phyloP scores from a whole-genome alignment of 345 rosid species.

The Raphanus sativus region DNA sequence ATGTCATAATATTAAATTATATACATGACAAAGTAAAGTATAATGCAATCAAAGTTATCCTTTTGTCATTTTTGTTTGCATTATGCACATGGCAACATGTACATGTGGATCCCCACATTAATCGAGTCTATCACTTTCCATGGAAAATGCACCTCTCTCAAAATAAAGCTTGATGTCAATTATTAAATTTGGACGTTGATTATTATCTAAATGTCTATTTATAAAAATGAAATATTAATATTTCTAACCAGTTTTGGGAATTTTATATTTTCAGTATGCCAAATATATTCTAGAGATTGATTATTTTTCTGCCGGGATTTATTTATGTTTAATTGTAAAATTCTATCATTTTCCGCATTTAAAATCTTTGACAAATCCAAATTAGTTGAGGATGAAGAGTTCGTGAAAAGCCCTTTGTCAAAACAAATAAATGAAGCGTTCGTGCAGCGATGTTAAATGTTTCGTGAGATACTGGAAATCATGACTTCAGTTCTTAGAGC shows the following conservation, averaged over 20 bases:
- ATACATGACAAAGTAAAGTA: conserved; percentile 13
- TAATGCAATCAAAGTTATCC: conserved; percentile 14
- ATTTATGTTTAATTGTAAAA: not conserved
- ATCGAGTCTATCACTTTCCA: conserved; percentile 36
- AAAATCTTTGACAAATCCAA: not conserved
- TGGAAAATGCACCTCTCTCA: conserved; percentile 23
- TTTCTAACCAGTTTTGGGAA: not conserved
- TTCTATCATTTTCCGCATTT: not conserved
- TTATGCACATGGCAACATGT: conserved; percentile 37
- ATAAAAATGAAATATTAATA: not conserved
- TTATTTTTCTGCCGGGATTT: no score
- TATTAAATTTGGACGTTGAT: conserved; percentile 10
- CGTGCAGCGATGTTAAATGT: no score
- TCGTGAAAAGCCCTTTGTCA: not conserved
- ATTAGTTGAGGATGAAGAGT: not conserved
- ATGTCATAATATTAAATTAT: conserved; percentile 1
- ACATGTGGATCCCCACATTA: conserved; percentile 37
- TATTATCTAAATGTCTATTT: not conserved
- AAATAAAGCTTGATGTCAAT: conserved; percentile 21
- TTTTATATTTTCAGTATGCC: not conserved
- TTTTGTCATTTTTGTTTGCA: conserved; percentile 29
- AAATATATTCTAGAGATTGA: not conserved
- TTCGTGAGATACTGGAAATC: not conserved
- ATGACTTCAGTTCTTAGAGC: not conserved
- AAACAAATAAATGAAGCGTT: no score